Conservation (phyloP, 2,329 filamentous ascomycete species). For the Cladosporium halotolerans region DNA sequence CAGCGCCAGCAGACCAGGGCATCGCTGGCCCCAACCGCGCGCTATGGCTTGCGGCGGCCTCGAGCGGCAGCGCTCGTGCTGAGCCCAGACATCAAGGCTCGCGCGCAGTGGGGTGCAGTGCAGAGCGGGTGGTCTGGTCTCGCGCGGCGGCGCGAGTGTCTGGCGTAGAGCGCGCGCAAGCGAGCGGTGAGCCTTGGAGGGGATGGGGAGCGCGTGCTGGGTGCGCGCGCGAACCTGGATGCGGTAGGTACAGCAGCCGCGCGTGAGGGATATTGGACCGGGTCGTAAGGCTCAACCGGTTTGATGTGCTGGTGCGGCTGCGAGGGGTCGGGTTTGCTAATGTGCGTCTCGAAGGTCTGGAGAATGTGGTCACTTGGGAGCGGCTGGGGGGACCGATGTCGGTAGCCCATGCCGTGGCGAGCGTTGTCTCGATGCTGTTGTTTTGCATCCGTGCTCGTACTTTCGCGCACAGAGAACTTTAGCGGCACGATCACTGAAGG, state of each 20-base stretch:
- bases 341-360: too few species aligned
- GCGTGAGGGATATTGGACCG: background rate
- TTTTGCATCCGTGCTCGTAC: too few species aligned
- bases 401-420: too few species aligned
- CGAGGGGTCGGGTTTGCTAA: too few species aligned
- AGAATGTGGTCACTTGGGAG: too few species aligned
- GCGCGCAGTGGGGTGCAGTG: background rate
- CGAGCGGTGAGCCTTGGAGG: conserved; percentile 1
- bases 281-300: too few species aligned
- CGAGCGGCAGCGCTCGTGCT: background rate
- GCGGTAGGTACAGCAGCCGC: conserved; percentile 4
- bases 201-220: background rate
- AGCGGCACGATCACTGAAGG: too few species aligned
- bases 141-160: background rate
- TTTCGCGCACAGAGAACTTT: too few species aligned
- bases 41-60: background rate
- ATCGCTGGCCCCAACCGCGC: background rate
- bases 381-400: too few species aligned
- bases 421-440: too few species aligned
- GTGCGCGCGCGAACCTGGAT: background rate
- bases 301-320: too few species aligned
- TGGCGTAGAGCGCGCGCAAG: background rate
- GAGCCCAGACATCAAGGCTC: conserved; percentile 1
- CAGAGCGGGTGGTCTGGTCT: background rate
- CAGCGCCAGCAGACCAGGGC: background rate